Percentiles rank a stretch among this genome's conserved stretches.
phyloP scores from a whole-genome alignment of 441 rosid species.

The Dalechampia spathulata region DNA sequence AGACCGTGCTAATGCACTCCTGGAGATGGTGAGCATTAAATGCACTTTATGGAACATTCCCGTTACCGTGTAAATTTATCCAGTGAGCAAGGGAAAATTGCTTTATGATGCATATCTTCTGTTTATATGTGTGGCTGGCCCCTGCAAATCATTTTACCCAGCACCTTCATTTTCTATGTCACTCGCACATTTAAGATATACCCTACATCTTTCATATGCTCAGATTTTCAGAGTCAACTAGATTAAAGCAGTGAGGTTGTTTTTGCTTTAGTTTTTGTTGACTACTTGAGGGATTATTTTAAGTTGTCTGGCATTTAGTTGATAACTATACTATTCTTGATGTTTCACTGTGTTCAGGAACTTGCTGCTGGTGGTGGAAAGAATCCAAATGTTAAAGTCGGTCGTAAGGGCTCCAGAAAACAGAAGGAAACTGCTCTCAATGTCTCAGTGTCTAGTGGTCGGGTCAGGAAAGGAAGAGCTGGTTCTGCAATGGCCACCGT shows the following conservation, averaged over 20 bases:
- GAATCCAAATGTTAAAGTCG: slow-evolving; percentile 49
- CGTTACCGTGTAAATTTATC: background rate
- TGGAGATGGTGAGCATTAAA: slow-evolving; percentile 68
- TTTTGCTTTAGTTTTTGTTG: too few species aligned
- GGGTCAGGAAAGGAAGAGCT: slow-evolving; percentile 49
- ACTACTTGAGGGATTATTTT: too few species aligned
- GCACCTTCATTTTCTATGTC: background rate
- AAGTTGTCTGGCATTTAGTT: background rate
- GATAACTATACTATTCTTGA: background rate
- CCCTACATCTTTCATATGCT: too few species aligned
- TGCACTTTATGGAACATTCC: background rate
- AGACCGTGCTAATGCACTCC: slow-evolving; percentile 94
- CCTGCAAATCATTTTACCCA: too few species aligned
- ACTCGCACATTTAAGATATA: background rate
- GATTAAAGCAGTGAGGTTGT: too few species aligned
- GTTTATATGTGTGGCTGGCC: too few species aligned
- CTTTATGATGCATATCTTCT: too few species aligned
- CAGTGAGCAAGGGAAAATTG: background rate
- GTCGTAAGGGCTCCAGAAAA: slow-evolving; percentile 69
- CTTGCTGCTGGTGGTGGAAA: slow-evolving; percentile 74
- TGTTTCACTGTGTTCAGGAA: slow-evolving; percentile 40
- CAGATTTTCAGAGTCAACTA: too few species aligned
- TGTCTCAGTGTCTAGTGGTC: slow-evolving; percentile 31
- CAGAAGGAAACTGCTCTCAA: slow-evolving; percentile 42
- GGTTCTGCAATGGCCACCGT: slow-evolving; percentile 34